Evolutionary conservation across 148 eudicot genomes (phyloP).

Genomic region (Amaranthus cruentus): DNA sequence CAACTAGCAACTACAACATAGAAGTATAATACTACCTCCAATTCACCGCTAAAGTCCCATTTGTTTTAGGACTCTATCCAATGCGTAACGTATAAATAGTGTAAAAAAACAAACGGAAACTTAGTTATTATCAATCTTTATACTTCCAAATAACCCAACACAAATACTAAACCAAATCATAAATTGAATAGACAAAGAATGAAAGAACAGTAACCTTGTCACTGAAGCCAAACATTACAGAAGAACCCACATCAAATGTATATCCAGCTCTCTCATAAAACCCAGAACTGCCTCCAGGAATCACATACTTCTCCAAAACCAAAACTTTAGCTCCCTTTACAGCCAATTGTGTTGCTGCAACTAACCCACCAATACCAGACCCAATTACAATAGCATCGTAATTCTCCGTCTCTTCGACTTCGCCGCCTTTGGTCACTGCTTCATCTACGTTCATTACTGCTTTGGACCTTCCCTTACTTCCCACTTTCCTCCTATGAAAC

Average conservation of each 20-base stretch:
- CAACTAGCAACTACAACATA: too few relatives aligned
- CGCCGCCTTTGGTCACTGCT: conserved; percentile 23
- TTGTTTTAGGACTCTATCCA: too few relatives aligned
- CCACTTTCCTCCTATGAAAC: conserved; percentile 21
- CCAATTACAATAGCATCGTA: conserved; percentile 95
- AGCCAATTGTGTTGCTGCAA: conserved; percentile 91
- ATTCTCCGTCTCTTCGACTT: conserved; percentile 17
- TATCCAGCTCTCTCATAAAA: conserved; percentile 89
- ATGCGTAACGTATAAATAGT: too few relatives aligned
- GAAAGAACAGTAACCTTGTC: conserved; percentile 55
- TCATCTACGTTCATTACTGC: conserved; percentile 49
- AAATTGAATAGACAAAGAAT: conserved; percentile 7
- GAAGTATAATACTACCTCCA: too few relatives aligned
- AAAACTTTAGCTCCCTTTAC: conserved; percentile 95
- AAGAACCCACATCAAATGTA: conserved; percentile 94
- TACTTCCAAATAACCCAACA: too few relatives aligned
- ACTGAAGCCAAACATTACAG: conserved; percentile 98
- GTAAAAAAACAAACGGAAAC: too few relatives aligned
- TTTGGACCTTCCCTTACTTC: conserved; percentile 23
- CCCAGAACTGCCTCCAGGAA: conserved; percentile 99
- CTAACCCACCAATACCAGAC: conserved; percentile 96
- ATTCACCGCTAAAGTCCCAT: too few relatives aligned
- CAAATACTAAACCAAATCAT: background rate
- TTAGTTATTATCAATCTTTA: too few relatives aligned
- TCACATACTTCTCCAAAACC: conserved; percentile 93